Conservation (phyloP, 768 basidiomycete species). For the Gymnopilus dilepis region DNA sequence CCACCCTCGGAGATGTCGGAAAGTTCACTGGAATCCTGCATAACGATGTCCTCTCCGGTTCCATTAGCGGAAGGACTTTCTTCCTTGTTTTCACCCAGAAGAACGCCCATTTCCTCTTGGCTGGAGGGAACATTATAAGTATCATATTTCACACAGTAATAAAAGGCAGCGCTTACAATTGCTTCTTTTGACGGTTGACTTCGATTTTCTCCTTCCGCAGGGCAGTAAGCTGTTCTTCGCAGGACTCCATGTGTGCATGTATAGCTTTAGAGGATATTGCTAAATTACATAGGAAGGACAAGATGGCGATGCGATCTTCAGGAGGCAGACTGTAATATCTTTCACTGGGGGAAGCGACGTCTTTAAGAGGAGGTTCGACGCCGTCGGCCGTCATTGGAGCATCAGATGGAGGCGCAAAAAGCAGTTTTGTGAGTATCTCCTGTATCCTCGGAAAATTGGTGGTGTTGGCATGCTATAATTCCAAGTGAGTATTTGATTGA, state of each 20-base stretch:
- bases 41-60: slow-evolving; percentile 61
- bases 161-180: slow-evolving; percentile 61
- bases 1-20: slow-evolving; percentile 75
- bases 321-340: slow-evolving; percentile 77
- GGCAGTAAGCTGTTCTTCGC: slow-evolving; percentile 89
- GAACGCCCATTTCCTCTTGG: slow-evolving; percentile 73
- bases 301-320: slow-evolving; percentile 81
- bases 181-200: slow-evolving; percentile 87
- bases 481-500: slow-evolving; percentile 4
- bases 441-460: slow-evolving; percentile 76
- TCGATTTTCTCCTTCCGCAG: slow-evolving; percentile 96
- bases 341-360: slow-evolving; percentile 60
- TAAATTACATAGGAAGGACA: slow-evolving; percentile 88
- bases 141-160: slow-evolving; percentile 3
- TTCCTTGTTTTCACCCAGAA: slow-evolving; percentile 63
- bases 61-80: slow-evolving; percentile 44
- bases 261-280: slow-evolving; percentile 91
- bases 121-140: slow-evolving; percentile 40
- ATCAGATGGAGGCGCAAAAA: slow-evolving; percentile 66
- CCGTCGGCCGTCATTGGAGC: slow-evolving; percentile 49
- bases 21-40: slow-evolving; percentile 73
- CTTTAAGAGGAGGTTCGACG: slow-evolving; percentile 37
- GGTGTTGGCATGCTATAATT: slow-evolving; percentile 70
- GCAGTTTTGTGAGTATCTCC: slow-evolving; percentile 69
- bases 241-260: slow-evolving; percentile 87